Evolutionary conservation across 306 rosid species (phyloP), one percentile per base, ranked within the genome.

Genomic region (Elaeagnus macrophylla): DNA sequence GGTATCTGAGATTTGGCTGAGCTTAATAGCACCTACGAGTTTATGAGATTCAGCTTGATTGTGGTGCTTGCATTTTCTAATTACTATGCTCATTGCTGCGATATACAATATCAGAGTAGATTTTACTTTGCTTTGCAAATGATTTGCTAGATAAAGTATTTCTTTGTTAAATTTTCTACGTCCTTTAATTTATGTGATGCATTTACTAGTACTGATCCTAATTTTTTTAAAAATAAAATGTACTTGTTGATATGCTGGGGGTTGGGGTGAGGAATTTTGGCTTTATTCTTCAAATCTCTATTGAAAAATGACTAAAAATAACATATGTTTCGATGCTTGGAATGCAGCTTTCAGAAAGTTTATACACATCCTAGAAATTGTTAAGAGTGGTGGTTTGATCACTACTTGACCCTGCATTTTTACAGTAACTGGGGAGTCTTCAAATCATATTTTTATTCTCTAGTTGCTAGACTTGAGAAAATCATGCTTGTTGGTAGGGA

Each of bases 1-100:
- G 95, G 97, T 84, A 64, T 12, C 57, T 60, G 5, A 13, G 12
- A 32, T 37, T 32, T 53, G 38, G 17, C 48, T 44, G 6, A 49
- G 17, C 12, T 14, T 32, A 10, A 12, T 65, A 42, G 41, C 13
- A 13, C 12, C 45, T 67, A 20, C 36, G 6, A 51, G 41, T 53
- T 37, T 12, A 38, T 13, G 20, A 0, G 49, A 12, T 12, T 10
- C 13, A 11, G 13, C 5, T 42, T 9, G 46, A 42, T 7, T 7
- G 10, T 42, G 46, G 12, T 56, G 8, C 44, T 49, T 65, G 50
- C 36, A 6, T 6, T 40, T 51, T 40, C 32, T 13, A 2, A n/a
- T 10, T 39, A 11, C 7, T 1, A 38, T 11, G 48, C 56, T 20
- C n/a, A n/a, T 13, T 14, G 36, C 20, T n/a, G 9, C 36, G 16